Evolutionary conservation across 148 eudicot species (phyloP), one percentile per base, ranked within the genome.

Genomic region (Arbutus unedo): DNA sequence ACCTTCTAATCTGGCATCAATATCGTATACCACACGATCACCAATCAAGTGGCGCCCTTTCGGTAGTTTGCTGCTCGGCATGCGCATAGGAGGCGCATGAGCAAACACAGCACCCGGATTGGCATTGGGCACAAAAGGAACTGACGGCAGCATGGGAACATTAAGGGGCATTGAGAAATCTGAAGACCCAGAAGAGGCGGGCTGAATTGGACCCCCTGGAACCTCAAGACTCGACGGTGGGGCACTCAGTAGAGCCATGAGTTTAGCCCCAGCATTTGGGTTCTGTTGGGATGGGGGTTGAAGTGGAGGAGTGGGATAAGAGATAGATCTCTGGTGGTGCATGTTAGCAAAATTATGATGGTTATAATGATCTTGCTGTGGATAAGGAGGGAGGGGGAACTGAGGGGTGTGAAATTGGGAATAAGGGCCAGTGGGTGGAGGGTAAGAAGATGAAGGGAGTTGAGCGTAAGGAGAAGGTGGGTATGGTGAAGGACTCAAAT

Each of bases 41-140:
- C 97, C 97, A 2, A 87, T 77, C 90, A 96, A 88, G 84, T 92
- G 97, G 59, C 99, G 84, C 43, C 99, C 98, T 76, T 89, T 93
- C 3, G 97, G 96, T 4, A 93, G 85, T 86, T 94, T 96, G 66
- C 96, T 92, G 82, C 97, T 94, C 1, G 90, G 92, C 91, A 93
- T 87, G 16, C 98, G 83, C 90, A 90, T 55, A 2, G 93, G 91
- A 5, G 86, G 55, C 15, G 91, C 83, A 78, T 85, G 86, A 4
- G 87, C 43, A 67, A 88, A 64, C 70, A 23, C 38, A 10, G 79
- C 82, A 6, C 74, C 84, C 38, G 66, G 84, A 25, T 74, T 75
- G 5, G 80, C 21, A 82, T 88, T 83, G 1, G 85, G 78, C 8
- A 83, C 87, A 78, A 18, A 71, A 66, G 78, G 84, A 2, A 60